Evolutionary conservation across 2,329 filamentous ascomycete genomes (phyloP), one percentile per base, ranked within the genome.

Genomic region (Fusarium coffeatum): DNA sequence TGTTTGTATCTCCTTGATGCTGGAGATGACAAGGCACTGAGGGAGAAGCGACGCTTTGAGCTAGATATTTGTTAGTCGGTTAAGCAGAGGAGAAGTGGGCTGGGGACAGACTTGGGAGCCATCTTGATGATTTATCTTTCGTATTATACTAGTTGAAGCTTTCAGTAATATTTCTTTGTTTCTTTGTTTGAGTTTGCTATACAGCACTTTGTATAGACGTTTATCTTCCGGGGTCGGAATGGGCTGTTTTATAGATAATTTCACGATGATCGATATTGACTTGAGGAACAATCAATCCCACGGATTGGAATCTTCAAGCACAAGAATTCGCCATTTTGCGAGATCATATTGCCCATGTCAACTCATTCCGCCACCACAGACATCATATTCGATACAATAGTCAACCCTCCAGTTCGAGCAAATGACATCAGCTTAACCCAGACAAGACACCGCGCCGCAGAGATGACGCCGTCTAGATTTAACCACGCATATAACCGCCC

Each of bases 401-500:
- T 28, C 27, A 28, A 13, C n/a, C 30, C 30, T 32, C 30, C 15
- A 0, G 30, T 16, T 46, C 16, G 6, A 37, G 1, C 1, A 0
- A 43, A 30, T 65, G 60, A 66, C 60, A 69, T 69, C 65, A 66
- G 32, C 23, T 8, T 15, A 18, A 34, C 43, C 23, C 10, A 12
- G 20, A 7, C 6, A 0, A 22, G 2, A 60, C 5, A 32, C 65
- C 42, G 37, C 18, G 65, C 50, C 51, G 50, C 60, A 66, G 3
- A 20, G 6, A 69, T 66, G 60, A 57, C 66, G 55, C 10, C 30
- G 20, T 12, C 22, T 27, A 13, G 2, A 43, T 65, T 69, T 69
- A 69, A 5, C 59, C 65, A 56, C n/a, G 5, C 28, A 54, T 41
- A 69, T 47, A 61, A 2, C 66, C 65, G n/a, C 5, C 65, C 65